Conservation (phyloP, 306 rosid species). For the Medicago truncatula region MtrunA17r5.0-ANR NC_053044.1:46214001-46214500, state of each 20-base stretch:
- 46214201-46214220: slow-evolving; percentile 22
- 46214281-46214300: slow-evolving; percentile 67
- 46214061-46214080: slow-evolving; percentile 14
- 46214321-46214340: slow-evolving; percentile 62
- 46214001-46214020: background rate
- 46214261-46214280: slow-evolving; percentile 34
- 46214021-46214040: slow-evolving; percentile 26
- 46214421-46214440: slow-evolving; percentile 52
- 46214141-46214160: slow-evolving; percentile 5
- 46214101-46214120: background rate
- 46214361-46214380: slow-evolving; percentile 59
- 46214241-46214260: slow-evolving; percentile 31
- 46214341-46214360: slow-evolving; percentile 59
- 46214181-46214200: slow-evolving; percentile 18
- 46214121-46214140: slow-evolving; percentile 25
- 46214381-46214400: slow-evolving; percentile 52
- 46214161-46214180: slow-evolving; percentile 26
- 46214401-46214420: slow-evolving; percentile 53
- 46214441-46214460: slow-evolving; percentile 50
- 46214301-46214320: slow-evolving; percentile 69
- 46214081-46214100: slow-evolving; percentile 18
- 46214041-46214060: slow-evolving; percentile 22
- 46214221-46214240: slow-evolving; percentile 18
- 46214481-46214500: slow-evolving; percentile 49
- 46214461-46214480: slow-evolving; percentile 50